Percentiles rank a stretch among this genome's conserved stretches.
Conservation (phyloP, 2,329 filamentous ascomycete species). For the Talaromyces funiculosus region DNA sequence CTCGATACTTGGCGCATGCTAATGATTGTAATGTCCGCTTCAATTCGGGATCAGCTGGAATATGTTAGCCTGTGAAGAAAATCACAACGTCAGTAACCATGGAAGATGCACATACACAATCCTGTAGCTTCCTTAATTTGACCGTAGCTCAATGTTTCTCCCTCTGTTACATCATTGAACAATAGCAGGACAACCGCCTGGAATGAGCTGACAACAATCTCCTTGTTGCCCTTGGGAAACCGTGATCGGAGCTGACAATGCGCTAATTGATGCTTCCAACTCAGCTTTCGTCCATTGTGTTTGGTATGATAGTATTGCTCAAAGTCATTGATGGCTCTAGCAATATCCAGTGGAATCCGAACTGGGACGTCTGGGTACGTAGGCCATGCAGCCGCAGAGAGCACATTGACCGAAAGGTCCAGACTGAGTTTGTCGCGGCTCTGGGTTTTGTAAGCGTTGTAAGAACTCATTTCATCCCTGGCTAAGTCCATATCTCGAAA, state of each 20-base stretch:
- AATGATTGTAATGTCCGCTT: conserved; percentile 90
- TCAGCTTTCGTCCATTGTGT: conserved; percentile 77
- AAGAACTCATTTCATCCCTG: conserved; percentile 86
- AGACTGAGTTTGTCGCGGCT: conserved; percentile 54
- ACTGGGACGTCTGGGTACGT: conserved; percentile 74
- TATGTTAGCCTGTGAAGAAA: conserved; percentile 21
- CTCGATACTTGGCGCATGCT: conserved; percentile 81
- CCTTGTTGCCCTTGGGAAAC: conserved; percentile 76
- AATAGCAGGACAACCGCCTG: conserved; percentile 86
- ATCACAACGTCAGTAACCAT: no score
- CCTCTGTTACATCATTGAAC: conserved; percentile 68
- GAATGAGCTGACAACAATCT: conserved; percentile 84
- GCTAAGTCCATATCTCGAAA: conserved; percentile 96
- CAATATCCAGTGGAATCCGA: conserved; percentile 68
- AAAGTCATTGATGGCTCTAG: conserved; percentile 72
- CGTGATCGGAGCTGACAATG: conserved; percentile 79
- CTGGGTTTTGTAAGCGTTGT: conserved; percentile 63
- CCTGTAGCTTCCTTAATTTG: conserved; percentile 71
- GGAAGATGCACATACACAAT: conserved; percentile 52
- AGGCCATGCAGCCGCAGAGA: conserved; percentile 91
- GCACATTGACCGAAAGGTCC: conserved; percentile 77
- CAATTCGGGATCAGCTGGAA: conserved; percentile 64
- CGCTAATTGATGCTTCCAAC: conserved; percentile 90
- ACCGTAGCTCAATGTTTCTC: conserved; percentile 64
- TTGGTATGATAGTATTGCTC: conserved; percentile 82